Evolutionary conservation across 768 basidiomycete species (phyloP).

Genomic region (Roridomyces roridus): DNA sequence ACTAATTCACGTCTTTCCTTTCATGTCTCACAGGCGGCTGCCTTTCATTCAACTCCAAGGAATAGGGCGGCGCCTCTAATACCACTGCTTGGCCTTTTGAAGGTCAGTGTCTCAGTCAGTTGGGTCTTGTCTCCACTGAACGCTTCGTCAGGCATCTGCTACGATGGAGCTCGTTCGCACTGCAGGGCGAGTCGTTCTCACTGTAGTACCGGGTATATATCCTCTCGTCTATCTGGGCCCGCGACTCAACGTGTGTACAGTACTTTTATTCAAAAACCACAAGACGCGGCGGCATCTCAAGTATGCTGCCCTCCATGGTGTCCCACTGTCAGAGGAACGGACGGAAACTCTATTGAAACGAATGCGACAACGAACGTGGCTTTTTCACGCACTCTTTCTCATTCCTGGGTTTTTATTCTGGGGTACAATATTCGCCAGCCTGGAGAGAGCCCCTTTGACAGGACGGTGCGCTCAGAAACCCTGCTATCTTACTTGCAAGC

Average conservation of each 20-base stretch:
- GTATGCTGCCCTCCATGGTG: slow-evolving; percentile 55
- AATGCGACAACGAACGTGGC: slow-evolving; percentile 54
- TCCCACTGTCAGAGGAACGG: slow-evolving; percentile 59
- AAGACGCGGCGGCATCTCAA: slow-evolving; percentile 57
- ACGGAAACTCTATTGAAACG: slow-evolving; percentile 51
- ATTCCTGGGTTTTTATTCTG: slow-evolving; percentile 69
- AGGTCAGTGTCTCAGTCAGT: slow-evolving; percentile 36
- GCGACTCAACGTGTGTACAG: slow-evolving; percentile 4
- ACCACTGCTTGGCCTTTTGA: slow-evolving; percentile 66
- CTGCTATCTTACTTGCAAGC: background rate
- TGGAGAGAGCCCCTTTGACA: slow-evolving; percentile 84
- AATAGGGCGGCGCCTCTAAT: slow-evolving; percentile 48
- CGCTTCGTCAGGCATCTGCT: slow-evolving; percentile 66
- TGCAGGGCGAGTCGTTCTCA: slow-evolving; percentile 73
- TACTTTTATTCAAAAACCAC: slow-evolving; percentile 66
- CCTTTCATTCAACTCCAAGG: slow-evolving; percentile 48
- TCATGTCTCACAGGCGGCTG: slow-evolving; percentile 15
- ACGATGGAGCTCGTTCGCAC: slow-evolving; percentile 75
- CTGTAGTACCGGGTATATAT: slow-evolving; percentile 61
- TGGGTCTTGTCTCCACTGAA: background rate
- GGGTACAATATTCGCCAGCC: slow-evolving; percentile 72
- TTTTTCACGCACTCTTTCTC: slow-evolving; percentile 62
- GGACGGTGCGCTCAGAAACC: slow-evolving; percentile 66
- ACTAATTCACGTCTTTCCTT: slow-evolving; percentile 11
- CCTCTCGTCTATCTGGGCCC: background rate